These are phyloP conservation scores for Rhodamnia rubescens DNA, from an alignment of 345 rosid genomes.

Conservation along the genomic window DNA sequence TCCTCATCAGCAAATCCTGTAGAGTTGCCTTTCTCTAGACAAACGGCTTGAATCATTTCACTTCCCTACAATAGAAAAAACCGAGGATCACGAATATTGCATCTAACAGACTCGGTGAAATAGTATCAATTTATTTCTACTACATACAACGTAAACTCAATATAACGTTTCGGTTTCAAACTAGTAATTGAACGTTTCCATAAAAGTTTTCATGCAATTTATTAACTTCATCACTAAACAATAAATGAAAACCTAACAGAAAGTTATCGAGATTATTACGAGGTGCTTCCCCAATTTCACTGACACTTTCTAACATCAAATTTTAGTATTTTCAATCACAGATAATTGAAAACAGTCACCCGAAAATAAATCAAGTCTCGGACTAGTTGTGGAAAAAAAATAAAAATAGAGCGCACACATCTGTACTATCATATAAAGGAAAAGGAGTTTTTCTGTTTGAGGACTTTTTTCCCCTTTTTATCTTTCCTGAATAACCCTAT, in stretches of 20 bases:
- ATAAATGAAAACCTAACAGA: not conserved
- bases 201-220: not conserved
- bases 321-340: too few species aligned
- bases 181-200: not conserved
- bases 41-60: not conserved
- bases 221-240: not conserved
- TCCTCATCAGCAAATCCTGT: not conserved
- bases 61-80: not conserved
- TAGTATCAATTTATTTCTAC: not conserved
- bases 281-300: too few species aligned
- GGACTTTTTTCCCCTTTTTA: too few species aligned
- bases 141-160: not conserved
- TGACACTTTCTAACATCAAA: too few species aligned
- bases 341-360: not conserved
- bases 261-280: too few species aligned
- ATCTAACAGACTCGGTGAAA: not conserved
- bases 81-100: not conserved
- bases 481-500: not conserved
- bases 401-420: too few species aligned
- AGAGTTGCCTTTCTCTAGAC: not conserved
- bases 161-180: not conserved
- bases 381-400: not conserved
- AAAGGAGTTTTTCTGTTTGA: not conserved
- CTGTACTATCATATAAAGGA: not conserved
- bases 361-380: not conserved